Conservation (phyloP, 179 eudicot species). For the Gypsophila paniculata region DNA sequence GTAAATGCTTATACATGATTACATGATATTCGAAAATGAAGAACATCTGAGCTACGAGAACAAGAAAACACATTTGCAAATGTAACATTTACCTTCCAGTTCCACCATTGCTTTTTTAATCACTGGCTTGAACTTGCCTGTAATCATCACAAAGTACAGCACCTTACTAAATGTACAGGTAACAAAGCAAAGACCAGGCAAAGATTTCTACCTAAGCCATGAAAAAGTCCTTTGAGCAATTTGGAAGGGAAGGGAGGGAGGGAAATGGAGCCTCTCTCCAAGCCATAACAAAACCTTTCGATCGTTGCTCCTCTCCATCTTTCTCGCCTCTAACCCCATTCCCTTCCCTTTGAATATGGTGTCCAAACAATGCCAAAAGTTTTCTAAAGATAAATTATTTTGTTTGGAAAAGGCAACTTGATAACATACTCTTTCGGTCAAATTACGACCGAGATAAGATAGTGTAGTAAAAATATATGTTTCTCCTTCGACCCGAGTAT, state of each 20-base stretch:
- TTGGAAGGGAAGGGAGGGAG: neutral
- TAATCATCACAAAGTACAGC: conserved; percentile 10
- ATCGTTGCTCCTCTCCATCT: too few relatives aligned
- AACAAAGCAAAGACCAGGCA: neutral
- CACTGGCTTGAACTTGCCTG: conserved; percentile 98
- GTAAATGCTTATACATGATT: neutral
- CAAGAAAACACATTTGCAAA: neutral
- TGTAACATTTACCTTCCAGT: conserved; percentile 52
- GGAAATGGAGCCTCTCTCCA: neutral
- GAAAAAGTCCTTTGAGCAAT: neutral
- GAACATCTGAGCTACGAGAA: neutral
- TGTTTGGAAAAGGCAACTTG: neutral
- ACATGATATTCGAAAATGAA: neutral
- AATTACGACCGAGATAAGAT: neutral
- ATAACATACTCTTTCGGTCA: neutral
- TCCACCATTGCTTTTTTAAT: conserved; percentile 99
- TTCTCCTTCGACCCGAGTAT: neutral
- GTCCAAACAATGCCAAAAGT: neutral
- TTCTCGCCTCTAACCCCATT: too few relatives aligned
- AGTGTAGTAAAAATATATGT: neutral
- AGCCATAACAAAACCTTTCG: neutral
- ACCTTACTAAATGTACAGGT: neutral
- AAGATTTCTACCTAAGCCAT: too few relatives aligned
- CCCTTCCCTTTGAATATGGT: too few relatives aligned
- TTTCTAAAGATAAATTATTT: neutral